These are phyloP conservation scores for Diplodia seriata DNA, from an alignment of 2,329 filamentous ascomycete genomes.

Conservation along the genomic window DNA sequence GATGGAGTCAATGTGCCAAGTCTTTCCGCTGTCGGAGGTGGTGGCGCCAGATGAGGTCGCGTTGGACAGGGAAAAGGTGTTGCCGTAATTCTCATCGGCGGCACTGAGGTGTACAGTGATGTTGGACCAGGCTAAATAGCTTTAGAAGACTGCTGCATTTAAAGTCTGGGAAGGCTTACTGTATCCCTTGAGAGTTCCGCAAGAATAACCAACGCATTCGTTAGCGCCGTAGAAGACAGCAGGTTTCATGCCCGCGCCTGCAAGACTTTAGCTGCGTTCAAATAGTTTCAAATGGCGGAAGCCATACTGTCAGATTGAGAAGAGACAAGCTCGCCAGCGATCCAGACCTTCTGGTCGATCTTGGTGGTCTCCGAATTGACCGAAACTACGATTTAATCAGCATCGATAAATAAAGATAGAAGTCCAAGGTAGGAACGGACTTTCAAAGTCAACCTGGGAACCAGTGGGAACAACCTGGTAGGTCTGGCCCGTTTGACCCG, in stretches of 20 bases:
- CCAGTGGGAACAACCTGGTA: constrained; percentile 12
- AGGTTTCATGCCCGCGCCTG: constrained; percentile 32
- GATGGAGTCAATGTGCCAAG: constrained; percentile 34
- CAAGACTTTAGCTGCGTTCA: neutral
- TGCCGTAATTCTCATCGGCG: constrained; percentile 30
- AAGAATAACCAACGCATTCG: constrained; percentile 30
- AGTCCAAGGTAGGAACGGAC: neutral
- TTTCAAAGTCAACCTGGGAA: constrained; percentile 14
- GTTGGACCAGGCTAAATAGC: constrained; percentile 30
- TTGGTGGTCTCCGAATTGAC: constrained; percentile 16
- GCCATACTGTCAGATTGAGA: constrained; percentile 20
- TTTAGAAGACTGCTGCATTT: neutral
- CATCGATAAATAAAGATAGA: neutral
- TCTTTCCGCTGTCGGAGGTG: constrained; percentile 34
- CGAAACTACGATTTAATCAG: neutral
- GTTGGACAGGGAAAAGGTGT: constrained; percentile 25
- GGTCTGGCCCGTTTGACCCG: constrained; percentile 1
- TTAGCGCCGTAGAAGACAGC: constrained; percentile 38
- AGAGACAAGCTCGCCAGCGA: constrained; percentile 25
- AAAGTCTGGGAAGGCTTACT: neutral
- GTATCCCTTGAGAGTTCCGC: constrained; percentile 31
- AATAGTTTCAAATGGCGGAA: neutral
- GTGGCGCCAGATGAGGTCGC: constrained; percentile 27
- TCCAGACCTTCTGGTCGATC: constrained; percentile 29
- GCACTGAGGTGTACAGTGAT: constrained; percentile 32